Percentiles rank a stretch among this genome's conserved stretches.
phyloP scores from a whole-genome alignment of 257 asterid genomes.

The Hygrophila difformis region DNA sequence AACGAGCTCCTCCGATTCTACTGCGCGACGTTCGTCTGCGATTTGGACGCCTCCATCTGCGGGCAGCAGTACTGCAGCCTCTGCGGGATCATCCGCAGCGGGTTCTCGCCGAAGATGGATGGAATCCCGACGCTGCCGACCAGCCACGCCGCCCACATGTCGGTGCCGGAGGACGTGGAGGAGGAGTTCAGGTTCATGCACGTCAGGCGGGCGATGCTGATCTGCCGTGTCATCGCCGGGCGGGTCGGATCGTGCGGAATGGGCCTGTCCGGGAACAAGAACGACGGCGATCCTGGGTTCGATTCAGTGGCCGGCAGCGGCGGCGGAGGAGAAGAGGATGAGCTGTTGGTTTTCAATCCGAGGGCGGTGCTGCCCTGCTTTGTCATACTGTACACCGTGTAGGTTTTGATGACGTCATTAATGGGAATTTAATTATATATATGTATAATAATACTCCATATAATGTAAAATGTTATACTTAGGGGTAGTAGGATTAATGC shows the following conservation, averaged over 20 bases:
- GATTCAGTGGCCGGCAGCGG: conserved; percentile 63
- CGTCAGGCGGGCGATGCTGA: conserved; percentile 60
- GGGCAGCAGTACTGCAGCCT: conserved; percentile 57
- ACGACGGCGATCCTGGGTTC: conserved; percentile 55
- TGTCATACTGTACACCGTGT: conserved; percentile 60
- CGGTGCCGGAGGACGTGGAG: conserved; percentile 71
- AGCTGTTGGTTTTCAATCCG: conserved; percentile 65
- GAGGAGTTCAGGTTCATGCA: conserved; percentile 81
- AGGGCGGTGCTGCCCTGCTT: conserved; percentile 95
- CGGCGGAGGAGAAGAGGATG: conserved; percentile 58
- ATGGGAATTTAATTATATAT: too few species aligned
- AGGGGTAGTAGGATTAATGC: too few species aligned
- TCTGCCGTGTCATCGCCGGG: conserved; percentile 86
- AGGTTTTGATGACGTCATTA: too few species aligned
- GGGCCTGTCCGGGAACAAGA: conserved; percentile 28
- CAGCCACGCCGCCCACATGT: conserved; percentile 68
- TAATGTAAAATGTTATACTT: too few species aligned
- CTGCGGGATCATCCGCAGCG: conserved; percentile 59
- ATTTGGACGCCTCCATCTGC: conserved; percentile 40
- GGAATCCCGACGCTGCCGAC: conserved; percentile 66
- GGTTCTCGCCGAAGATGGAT: conserved; percentile 69
- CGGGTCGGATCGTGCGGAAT: conserved; percentile 55
- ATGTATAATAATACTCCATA: too few species aligned
- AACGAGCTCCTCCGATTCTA: conserved; percentile 72
- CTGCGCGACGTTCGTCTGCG: conserved; percentile 68